Conservation (phyloP, 169 alveolate genomes). For the Plasmodium gaboni region DNA sequence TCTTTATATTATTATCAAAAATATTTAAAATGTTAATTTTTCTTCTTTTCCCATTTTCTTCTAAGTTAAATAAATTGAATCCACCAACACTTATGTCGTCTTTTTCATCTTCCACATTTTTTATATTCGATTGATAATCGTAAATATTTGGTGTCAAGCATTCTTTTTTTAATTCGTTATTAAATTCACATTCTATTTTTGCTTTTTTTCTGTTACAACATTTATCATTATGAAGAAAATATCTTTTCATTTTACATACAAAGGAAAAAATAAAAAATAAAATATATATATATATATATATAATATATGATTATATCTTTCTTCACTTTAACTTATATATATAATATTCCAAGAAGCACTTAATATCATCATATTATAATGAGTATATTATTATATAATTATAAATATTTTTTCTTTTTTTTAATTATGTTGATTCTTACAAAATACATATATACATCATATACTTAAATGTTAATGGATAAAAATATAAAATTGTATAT, state of each 20-base stretch:
- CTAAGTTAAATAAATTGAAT: slow-evolving; percentile 27
- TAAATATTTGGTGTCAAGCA: slow-evolving; percentile 13
- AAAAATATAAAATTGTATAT: too few species aligned
- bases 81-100: slow-evolving; percentile 28
- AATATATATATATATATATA: neutral
- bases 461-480: too few species aligned
- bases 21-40: slow-evolving; percentile 34
- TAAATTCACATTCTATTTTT: slow-evolving; percentile 50
- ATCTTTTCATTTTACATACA: slow-evolving; percentile 63
- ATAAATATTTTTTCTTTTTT: slow-evolving; percentile 1
- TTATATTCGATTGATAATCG: slow-evolving; percentile 1
- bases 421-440: too few species aligned
- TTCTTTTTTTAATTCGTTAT: slow-evolving; percentile 36
- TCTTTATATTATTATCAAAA: neutral
- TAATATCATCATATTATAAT: too few species aligned
- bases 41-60: slow-evolving; percentile 62
- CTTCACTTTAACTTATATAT: too few species aligned
- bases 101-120: slow-evolving; percentile 6
- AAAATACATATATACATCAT: too few species aligned
- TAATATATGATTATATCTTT: too few species aligned
- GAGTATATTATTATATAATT: slow-evolving; percentile 4
- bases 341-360: too few species aligned
- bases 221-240: slow-evolving; percentile 20
- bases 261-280: slow-evolving; percentile 9
- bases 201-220: slow-evolving; percentile 32